A percentile compares a stretch with the other conserved stretches of the same genome.
Conservation (phyloP, 306 rosid species). For the Pyrus betulifolia region DNA sequence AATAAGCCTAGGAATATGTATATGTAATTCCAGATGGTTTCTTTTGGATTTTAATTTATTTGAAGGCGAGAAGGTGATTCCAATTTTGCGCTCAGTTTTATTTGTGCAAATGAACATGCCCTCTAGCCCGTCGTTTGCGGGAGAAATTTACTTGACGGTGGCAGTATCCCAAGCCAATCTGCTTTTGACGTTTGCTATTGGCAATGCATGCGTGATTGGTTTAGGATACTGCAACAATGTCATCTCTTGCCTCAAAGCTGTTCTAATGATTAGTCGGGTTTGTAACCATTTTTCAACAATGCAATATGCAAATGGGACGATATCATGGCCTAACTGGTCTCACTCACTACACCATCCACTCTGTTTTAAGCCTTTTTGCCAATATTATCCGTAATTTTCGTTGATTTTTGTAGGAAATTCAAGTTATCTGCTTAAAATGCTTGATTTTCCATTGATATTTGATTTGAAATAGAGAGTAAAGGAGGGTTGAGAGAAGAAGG, state of each 20-base stretch:
- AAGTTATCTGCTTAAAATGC: too few species aligned
- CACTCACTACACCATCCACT: not conserved
- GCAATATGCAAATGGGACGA: too few species aligned
- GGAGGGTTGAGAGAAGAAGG: too few species aligned
- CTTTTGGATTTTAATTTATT: not conserved
- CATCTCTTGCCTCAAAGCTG: too few species aligned
- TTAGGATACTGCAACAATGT: not conserved
- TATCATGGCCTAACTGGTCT: not conserved
- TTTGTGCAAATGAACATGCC: not conserved
- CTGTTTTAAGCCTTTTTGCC: not conserved
- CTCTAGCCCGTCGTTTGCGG: not conserved
- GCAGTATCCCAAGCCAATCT: not conserved
- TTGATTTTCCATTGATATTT: not conserved
- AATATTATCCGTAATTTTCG: not conserved
- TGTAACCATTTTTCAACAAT: too few species aligned
- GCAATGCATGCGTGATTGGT: not conserved
- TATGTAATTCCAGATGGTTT: not conserved
- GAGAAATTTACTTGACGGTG: not conserved
- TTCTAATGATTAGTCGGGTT: too few species aligned
- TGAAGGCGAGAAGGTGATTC: conserved; percentile 6
- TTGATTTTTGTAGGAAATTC: not conserved
- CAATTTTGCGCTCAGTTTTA: not conserved
- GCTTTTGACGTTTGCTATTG: too few species aligned
- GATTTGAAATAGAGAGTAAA: not conserved
- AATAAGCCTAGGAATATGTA: conserved; percentile 11